Base-by-base conservation (phyloP, 2,329 filamentous ascomycete species). In the Fusarium sp. region DNA sequence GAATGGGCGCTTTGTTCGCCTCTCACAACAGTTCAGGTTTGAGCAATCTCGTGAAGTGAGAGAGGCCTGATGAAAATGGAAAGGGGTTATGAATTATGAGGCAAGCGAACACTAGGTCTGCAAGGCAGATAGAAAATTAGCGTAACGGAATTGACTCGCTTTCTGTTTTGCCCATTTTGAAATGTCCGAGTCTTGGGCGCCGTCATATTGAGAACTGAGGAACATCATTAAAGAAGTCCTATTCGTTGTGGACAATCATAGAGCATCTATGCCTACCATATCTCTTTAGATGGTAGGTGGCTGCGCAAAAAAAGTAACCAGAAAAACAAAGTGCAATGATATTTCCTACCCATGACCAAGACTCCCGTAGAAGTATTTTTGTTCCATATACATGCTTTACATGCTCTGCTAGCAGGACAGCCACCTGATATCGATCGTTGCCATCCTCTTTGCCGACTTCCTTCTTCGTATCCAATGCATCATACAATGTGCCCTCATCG, bases 301-400 rank as follows among this genome's bases (percentile, higher is more conserved):
- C 7, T 20, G 50, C 15, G 15, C 21, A 38, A 26, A 31, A 38
- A 31, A 38, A 28, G 41, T 39, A 63, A 37, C 24, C 56, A 50
- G 42, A 68, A 70, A 66, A 68, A 67, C 44, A 63, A 63, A 62
- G 61, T 66, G 58, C 59, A 69, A 69, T 73, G 68, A 74, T 74
- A 74, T 74, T 74, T 70, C 68, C 68, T 73, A 72, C 70, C 70
- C 70, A 65, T 73, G 56, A 72, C 70, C 70, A 61, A 59, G 69
- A 74, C 70, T 74, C 66, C 72, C 52, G 26, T 68, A 69, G 60
- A 69, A 65, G 64, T 58, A 39, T 66, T 73, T 68, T 69, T 47
- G 55, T 66, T 71, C 63, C 66, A 70, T 69, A 43, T 74, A 74
- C 68, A 73, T 70, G 72, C 63, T 58, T 35, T 66, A 56, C 61